Evolutionary conservation across 768 basidiomycete genomes (phyloP).

Genomic region (Sistotremastrum niveocremeum): DNA sequence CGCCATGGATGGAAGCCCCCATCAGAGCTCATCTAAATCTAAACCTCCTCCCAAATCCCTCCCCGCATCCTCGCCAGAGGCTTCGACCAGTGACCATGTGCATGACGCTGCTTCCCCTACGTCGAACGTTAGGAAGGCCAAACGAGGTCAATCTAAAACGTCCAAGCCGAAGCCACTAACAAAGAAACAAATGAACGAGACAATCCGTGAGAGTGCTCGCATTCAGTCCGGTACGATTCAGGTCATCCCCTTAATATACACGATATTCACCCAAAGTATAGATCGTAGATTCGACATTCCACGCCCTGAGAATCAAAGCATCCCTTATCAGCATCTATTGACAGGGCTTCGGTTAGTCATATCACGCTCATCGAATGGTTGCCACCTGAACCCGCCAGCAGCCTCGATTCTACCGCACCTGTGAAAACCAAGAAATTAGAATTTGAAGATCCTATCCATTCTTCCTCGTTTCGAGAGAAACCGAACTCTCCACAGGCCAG

Average conservation of each 20-base stretch:
- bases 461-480: not conserved
- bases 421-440: too few species aligned
- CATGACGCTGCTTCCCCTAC: not conserved
- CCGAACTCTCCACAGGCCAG: not conserved
- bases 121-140: not conserved
- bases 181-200: constrained; percentile 3
- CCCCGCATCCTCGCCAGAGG: not conserved
- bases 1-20: not conserved
- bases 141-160: not conserved
- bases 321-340: not conserved
- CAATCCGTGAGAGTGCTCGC: constrained; percentile 1
- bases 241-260: not conserved
- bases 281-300: constrained; percentile 1
- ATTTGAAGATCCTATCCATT: too few species aligned
- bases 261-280: not conserved
- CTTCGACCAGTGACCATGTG: not conserved
- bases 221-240: constrained; percentile 1
- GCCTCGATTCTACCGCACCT: too few species aligned
- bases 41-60: not conserved
- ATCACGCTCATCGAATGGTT: not conserved
- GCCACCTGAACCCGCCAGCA: not conserved
- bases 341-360: not conserved
- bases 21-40: not conserved
- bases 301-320: not conserved
- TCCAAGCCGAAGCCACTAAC: not conserved